Percentiles rank a stretch among this genome's conserved stretches.
Conservation (phyloP, 805 yeast species). For the Tetrapisispora nanseiensis region DNA sequence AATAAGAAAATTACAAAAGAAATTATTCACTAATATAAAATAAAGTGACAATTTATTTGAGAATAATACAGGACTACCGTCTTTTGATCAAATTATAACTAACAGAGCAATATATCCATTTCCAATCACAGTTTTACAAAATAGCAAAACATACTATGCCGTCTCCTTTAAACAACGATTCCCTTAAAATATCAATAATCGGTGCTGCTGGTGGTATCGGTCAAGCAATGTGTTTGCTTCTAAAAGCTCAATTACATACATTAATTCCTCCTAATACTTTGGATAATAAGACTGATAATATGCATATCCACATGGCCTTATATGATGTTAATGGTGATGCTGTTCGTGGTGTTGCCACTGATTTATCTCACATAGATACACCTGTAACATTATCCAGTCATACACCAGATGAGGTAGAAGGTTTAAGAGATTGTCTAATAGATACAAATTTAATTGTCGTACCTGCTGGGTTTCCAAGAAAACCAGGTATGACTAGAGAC, state of each 20-base stretch:
- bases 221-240: conserved; percentile 76
- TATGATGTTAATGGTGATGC: conserved; percentile 66
- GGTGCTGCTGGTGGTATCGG: conserved; percentile 97
- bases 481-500: conserved; percentile 92
- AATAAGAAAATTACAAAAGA: too few relatives aligned
- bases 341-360: conserved; percentile 77
- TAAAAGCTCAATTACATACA: conserved; percentile 41
- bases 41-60: too few relatives aligned
- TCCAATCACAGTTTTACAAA: too few relatives aligned
- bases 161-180: background rate
- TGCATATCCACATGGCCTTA: conserved; percentile 41
- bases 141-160: too few relatives aligned
- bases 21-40: too few relatives aligned
- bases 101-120: too few relatives aligned
- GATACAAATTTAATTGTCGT: conserved; percentile 26
- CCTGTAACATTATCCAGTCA: conserved; percentile 48
- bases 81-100: too few relatives aligned
- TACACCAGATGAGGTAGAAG: conserved; percentile 38
- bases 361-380: conserved; percentile 74
- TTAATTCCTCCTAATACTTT: conserved; percentile 35
- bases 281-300: conserved; percentile 30
- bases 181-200: conserved; percentile 62
- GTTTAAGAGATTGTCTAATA: conserved; percentile 23
- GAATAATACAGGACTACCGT: too few relatives aligned
- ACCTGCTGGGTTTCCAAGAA: conserved; percentile 89